These are phyloP conservation scores for Tremellales sp. DNA, from an alignment of 1,284 basidiomycete genomes.

Conservation along the genomic window DNA sequence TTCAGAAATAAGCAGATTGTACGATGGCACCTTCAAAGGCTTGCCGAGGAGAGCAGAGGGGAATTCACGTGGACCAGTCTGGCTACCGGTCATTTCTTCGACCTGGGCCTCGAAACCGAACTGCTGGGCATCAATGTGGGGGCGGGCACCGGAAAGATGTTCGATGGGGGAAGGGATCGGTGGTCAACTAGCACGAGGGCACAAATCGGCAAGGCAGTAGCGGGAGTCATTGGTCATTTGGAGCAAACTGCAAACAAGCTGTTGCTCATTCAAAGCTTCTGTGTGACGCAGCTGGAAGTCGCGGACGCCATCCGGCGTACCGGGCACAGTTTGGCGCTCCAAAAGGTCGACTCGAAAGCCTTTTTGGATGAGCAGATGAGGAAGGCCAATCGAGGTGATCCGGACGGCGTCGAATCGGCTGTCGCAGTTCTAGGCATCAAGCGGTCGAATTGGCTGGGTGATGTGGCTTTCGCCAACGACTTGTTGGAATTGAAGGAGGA, in stretches of 20 bases:
- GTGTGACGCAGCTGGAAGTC: slow-evolving; percentile 7
- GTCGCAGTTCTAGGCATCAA: slow-evolving; percentile 13
- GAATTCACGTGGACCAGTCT: slow-evolving; percentile 13
- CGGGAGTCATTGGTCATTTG: slow-evolving; percentile 4
- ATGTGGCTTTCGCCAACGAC: slow-evolving; percentile 9
- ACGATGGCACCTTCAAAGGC: slow-evolving; percentile 3
- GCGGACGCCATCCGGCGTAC: slow-evolving; percentile 3
- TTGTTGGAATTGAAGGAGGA: slow-evolving; percentile 14
- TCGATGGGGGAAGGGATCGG: slow-evolving; percentile 9
- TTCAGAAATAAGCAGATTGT: slow-evolving; percentile 9
- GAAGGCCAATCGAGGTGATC: slow-evolving; percentile 8
- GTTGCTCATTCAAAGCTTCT: slow-evolving; percentile 12
- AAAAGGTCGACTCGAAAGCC: slow-evolving; percentile 4
- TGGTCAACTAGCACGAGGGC: slow-evolving; percentile 9
- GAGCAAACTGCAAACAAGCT: slow-evolving; percentile 9
- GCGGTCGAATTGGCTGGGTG: slow-evolving; percentile 15
- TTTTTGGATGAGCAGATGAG: slow-evolving; percentile 6
- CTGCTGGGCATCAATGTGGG: slow-evolving; percentile 9
- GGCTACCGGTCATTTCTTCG: slow-evolving; percentile 14
- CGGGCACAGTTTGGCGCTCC: background rate
- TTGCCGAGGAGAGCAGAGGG: slow-evolving; percentile 2
- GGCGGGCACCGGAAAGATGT: slow-evolving; percentile 4
- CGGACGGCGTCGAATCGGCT: slow-evolving; percentile 9
- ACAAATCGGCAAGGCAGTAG: slow-evolving; percentile 12
- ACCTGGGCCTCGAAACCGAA: slow-evolving; percentile 12